Conservation (phyloP, 306 rosid species). For the Pueraria montana region DNA sequence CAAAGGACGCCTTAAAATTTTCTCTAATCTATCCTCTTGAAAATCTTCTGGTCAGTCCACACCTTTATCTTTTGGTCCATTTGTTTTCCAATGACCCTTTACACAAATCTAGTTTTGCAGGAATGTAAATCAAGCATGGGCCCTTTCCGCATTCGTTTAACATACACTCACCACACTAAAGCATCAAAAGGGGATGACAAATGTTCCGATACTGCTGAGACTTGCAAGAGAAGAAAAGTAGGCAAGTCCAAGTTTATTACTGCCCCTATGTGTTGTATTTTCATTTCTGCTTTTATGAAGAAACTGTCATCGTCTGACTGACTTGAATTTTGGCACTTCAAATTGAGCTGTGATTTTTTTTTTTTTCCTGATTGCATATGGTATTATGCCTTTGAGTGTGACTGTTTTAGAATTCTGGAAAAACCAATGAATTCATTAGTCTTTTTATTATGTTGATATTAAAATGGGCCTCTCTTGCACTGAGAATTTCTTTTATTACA, state of each 20-base stretch:
- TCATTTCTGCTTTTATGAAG: not conserved
- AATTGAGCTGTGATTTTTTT: not conserved
- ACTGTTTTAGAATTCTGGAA: not conserved
- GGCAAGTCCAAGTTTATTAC: constrained; percentile 56
- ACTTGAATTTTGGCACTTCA: constrained; percentile 13
- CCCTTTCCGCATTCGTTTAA: constrained; percentile 73
- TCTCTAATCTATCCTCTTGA: constrained; percentile 69
- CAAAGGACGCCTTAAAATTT: constrained; percentile 80
- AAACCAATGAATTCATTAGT: not conserved
- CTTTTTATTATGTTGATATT: not conserved
- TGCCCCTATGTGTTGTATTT: not conserved
- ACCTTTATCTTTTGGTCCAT: constrained; percentile 4
- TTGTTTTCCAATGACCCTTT: constrained; percentile 27
- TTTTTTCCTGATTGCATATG: not conserved
- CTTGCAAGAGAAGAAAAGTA: constrained; percentile 76
- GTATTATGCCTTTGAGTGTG: not conserved
- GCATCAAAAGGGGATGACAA: constrained; percentile 49
- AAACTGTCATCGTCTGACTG: not conserved
- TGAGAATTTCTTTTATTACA: not conserved
- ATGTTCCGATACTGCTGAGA: constrained; percentile 49
- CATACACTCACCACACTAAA: constrained; percentile 56
- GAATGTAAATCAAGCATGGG: constrained; percentile 65
- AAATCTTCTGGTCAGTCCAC: constrained; percentile 66
- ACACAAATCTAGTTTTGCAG: constrained; percentile 67
- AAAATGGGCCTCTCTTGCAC: not conserved